A percentile compares a stretch with the other conserved stretches of the same genome.
Conservation (phyloP, 2,329 filamentous ascomycete species). For the Zymoseptoria pseudotritici region DNA sequence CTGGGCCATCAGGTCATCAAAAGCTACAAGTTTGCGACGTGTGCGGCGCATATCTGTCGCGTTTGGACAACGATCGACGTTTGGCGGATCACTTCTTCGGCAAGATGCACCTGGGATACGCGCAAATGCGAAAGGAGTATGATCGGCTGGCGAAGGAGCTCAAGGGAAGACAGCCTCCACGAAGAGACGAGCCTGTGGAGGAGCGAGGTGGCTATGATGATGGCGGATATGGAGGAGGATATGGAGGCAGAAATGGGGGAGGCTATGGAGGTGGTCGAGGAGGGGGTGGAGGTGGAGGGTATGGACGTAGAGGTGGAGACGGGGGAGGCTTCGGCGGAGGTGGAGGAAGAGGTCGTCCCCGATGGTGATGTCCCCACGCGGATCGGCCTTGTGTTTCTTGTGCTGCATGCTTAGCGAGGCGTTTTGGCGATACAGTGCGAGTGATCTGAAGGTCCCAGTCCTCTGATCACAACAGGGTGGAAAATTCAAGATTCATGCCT, state of each 20-base stretch:
- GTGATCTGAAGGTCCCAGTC: background rate
- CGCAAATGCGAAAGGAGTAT: slow-evolving; percentile 92
- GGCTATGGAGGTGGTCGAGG: slow-evolving; percentile 12
- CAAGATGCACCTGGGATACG: slow-evolving; percentile 98
- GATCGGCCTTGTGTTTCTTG: background rate
- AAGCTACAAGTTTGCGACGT: slow-evolving; percentile 98
- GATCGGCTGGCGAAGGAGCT: slow-evolving; percentile 82
- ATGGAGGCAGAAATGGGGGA: slow-evolving; percentile 34
- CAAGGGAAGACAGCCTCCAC: slow-evolving; percentile 60
- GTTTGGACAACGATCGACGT: slow-evolving; percentile 88
- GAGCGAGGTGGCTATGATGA: slow-evolving; percentile 39
- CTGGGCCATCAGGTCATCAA: slow-evolving; percentile 88
- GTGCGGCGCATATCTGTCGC: slow-evolving; percentile 85
- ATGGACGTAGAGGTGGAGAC: slow-evolving; percentile 7
- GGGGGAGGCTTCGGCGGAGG: slow-evolving; percentile 17
- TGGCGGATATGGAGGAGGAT: slow-evolving; percentile 35
- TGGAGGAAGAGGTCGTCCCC: slow-evolving; percentile 11
- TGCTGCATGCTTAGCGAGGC: slow-evolving; percentile 5
- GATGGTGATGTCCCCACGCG: background rate
- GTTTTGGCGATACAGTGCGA: background rate
- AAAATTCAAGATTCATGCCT: background rate
- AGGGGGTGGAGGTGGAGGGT: slow-evolving; percentile 13
- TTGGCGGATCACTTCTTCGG: slow-evolving; percentile 97
- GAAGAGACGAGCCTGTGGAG: slow-evolving; percentile 41
- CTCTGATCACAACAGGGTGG: background rate